A percentile compares a stretch with the other conserved stretches of the same genome.
Conservation (phyloP, 139 green algal species). For the Edaphochlamys debaryana region DNA sequence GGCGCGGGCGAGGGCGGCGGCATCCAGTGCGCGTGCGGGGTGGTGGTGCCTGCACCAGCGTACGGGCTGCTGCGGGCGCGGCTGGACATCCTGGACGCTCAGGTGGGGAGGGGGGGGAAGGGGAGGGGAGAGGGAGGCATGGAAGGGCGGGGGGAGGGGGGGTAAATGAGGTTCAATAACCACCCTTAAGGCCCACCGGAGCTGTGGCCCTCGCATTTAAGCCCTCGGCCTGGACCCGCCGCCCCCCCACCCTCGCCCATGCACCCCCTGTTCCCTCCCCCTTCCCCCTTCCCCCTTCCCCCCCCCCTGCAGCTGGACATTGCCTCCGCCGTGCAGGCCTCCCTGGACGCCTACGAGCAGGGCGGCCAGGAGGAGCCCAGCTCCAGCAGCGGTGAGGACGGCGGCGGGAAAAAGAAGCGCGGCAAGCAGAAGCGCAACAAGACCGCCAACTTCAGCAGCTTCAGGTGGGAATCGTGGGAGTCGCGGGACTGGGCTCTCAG, state of each 20-base stretch:
- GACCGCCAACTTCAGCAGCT: constrained; percentile 35
- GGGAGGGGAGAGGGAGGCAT: background rate
- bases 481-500: too few species aligned
- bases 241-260: too few species aligned
- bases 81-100: constrained; percentile 32
- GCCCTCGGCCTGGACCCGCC: too few species aligned
- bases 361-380: background rate
- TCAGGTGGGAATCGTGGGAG: too few species aligned
- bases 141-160: too few species aligned
- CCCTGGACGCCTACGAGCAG: constrained; percentile 15
- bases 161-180: too few species aligned
- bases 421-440: constrained; percentile 38
- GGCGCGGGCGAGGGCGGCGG: background rate
- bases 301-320: constrained; percentile 21
- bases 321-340: constrained; percentile 27
- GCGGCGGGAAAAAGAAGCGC: constrained; percentile 14
- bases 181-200: too few species aligned
- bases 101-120: background rate
- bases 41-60: constrained; percentile 11
- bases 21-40: constrained; percentile 29
- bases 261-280: too few species aligned
- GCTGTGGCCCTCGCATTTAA: too few species aligned
- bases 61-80: constrained; percentile 23
- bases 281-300: too few species aligned
- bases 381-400: constrained; percentile 1